Base-by-base conservation (phyloP, 441 rosid species). In the Pelargonium australe region DNA sequence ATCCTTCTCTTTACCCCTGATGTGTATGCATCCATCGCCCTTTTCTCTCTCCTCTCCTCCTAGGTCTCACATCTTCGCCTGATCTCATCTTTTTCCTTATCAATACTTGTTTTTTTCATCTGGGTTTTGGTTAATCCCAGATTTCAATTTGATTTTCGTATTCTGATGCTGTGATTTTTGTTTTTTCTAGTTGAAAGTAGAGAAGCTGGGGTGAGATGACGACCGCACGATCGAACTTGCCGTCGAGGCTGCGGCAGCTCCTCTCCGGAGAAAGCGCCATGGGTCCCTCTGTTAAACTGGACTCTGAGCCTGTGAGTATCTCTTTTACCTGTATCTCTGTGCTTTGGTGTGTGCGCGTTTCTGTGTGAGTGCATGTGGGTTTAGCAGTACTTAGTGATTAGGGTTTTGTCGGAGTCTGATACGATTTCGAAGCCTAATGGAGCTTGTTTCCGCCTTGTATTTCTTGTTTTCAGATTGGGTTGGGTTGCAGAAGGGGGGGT, bases 241-340 rank as follows among this genome's bases (percentile, higher is more conserved):
- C 97, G 67, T 88, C 96, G 62, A 84, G 99, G 77, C 83, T 92
- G 64, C 89, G 98, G 73, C 98, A 88, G 79, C 97, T 92, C 70
- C 74, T 95, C 65, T 86, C 96, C 69, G 99, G 97, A 19, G 99
- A 95, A 72, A 88, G 85, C 60, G 76, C 89, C 41, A 75, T 86
- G 68, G 90, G 92, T 8, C 93, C 98, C 20, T 90, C 97, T 67
- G 76, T 89, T 68, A 85, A 87, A 76, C 85, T 89, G 58, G 97
- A 95, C 75, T 81, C 97, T 55, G 99, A 92, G 75, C 87, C 98
- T 49, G 99, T 95, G 73, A 85, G 98, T 82, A 73, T 55, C 16
- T 31, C 37, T 43, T n/a, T 13, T 47, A 7, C 45, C 41, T n/a
- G 12, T 40, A 12, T 11, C 11, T 17, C 44, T 34, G 67, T 69